A percentile compares a stretch with the other conserved stretches of the same genome.
These are phyloP conservation scores for Prunus mira DNA, from an alignment of 306 rosid species.

Conservation along the genomic window DNA sequence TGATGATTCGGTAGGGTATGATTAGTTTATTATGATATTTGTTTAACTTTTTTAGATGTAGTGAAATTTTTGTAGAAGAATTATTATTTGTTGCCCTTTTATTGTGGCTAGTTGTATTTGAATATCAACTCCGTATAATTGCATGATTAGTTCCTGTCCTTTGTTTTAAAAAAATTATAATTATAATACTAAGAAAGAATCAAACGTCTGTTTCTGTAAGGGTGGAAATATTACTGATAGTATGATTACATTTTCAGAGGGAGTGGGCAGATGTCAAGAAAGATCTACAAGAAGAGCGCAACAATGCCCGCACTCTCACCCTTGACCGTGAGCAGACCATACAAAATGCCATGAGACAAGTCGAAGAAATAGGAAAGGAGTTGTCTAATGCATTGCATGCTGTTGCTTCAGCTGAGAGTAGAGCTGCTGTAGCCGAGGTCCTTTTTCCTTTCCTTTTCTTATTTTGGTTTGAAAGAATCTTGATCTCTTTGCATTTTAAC, in stretches of 20 bases:
- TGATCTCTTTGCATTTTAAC: too few species aligned
- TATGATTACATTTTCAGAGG: slow-evolving; percentile 42
- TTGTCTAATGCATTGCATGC: slow-evolving; percentile 65
- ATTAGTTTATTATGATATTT: background rate
- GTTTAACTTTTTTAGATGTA: background rate
- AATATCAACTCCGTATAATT: background rate
- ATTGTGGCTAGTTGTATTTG: background rate
- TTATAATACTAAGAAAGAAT: background rate
- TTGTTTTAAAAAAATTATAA: background rate
- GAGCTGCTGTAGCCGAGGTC: slow-evolving; percentile 92
- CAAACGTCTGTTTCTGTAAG: background rate
- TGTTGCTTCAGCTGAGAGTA: slow-evolving; percentile 70
- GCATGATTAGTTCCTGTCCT: background rate
- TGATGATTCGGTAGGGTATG: background rate
- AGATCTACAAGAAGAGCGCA: slow-evolving; percentile 80
- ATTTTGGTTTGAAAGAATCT: background rate
- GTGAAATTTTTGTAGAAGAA: background rate
- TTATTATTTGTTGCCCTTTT: background rate
- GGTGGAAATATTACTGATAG: background rate
- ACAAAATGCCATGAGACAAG: slow-evolving; percentile 62
- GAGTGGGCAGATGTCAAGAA: slow-evolving; percentile 96
- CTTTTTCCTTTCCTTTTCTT: background rate
- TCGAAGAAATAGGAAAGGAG: slow-evolving; percentile 85
- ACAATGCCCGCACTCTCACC: slow-evolving; percentile 54
- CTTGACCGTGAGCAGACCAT: slow-evolving; percentile 65